phyloP scores from a whole-genome alignment of 805 yeast species.

The Candida jianshihensis region DNA sequence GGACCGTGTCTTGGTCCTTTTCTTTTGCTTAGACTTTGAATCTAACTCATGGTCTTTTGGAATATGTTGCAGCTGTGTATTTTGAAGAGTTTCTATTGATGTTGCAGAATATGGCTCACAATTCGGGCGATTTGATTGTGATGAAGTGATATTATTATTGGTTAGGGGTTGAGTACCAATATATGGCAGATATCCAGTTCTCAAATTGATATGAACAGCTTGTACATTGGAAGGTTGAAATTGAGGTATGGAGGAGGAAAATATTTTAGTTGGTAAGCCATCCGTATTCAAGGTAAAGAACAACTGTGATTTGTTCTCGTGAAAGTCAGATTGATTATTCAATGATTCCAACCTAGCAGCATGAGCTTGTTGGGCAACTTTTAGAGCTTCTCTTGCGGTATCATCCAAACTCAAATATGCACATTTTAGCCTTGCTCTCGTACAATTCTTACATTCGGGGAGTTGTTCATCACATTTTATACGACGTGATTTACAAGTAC shows the following conservation, averaged over 20 bases:
- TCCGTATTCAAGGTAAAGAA: slow-evolving; percentile 16
- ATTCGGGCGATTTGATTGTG: background rate
- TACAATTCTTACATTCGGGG: slow-evolving; percentile 54
- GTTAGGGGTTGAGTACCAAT: slow-evolving; percentile 3
- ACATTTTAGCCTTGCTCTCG: slow-evolving; percentile 38
- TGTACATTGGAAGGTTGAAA: slow-evolving; percentile 9
- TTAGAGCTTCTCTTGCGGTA: slow-evolving; percentile 40
- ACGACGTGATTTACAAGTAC: slow-evolving; percentile 54
- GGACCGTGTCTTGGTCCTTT: too few species aligned
- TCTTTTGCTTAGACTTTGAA: background rate
- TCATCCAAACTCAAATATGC: slow-evolving; percentile 43
- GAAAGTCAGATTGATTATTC: slow-evolving; percentile 14
- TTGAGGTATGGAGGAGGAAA: slow-evolving; percentile 7
- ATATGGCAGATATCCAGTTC: slow-evolving; percentile 5
- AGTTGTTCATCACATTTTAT: slow-evolving; percentile 60
- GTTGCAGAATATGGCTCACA: background rate
- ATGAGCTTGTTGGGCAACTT: slow-evolving; percentile 40
- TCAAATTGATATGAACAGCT: slow-evolving; percentile 16
- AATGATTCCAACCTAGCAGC: slow-evolving; percentile 29
- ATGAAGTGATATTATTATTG: background rate
- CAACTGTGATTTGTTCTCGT: slow-evolving; percentile 11
- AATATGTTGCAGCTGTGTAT: background rate
- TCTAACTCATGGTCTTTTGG: too few species aligned
- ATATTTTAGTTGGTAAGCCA: slow-evolving; percentile 19
- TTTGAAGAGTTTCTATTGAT: background rate